Base-by-base conservation (phyloP, 1,284 basidiomycete genomes). In the Cerioporus squamosus region DNA sequence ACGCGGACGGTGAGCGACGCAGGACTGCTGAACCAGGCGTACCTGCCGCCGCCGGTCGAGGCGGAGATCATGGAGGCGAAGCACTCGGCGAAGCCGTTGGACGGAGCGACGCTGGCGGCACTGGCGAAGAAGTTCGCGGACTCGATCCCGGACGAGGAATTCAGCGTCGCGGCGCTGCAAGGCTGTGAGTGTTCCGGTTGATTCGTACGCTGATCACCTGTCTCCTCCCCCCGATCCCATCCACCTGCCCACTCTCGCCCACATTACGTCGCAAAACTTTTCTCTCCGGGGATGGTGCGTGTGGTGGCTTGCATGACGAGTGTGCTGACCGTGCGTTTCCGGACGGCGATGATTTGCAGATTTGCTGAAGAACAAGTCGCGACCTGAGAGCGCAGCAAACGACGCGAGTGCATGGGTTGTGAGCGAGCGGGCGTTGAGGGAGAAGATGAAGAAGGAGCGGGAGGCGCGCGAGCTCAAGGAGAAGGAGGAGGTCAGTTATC, bases 161-260 rank as follows among this genome's bases (percentile, higher is more conserved):
- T 94, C 70, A 90, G 88, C 66, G 88, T 93, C 54, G 91, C 93
- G n/a, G 87, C 89, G 55, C 76, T 94, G 58, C 92, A 94, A 75
- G 92, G 91, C 70, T 94, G 88, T 90, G 72, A 81, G 88, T 85
- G 53, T 62, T 46, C 66, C 67, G 61, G 64, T 67, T 57, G 49
- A 51, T 65, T 62, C 53, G 57, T 55, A 23, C n/a, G 61, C 60
- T 59, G 20, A 58, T 57, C 45, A 55, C 55, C 60, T 60, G 39
- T 36, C 18, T 36, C 18, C n/a, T 44, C 38, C 54, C 53, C 51
- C 54, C 46, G 40, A 45, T 51, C 23, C 45, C 40, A 10, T 48
- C 51, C 10, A 10, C 33, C 33, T 29, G 12, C 33, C 33, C 33
- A 38, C 53, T 38, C 55, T 57, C 55, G 45, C 33, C 51, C 46